Evolutionary conservation across 768 basidiomycete genomes (phyloP).

Genomic region (Sporobolomyces roseus): DNA sequence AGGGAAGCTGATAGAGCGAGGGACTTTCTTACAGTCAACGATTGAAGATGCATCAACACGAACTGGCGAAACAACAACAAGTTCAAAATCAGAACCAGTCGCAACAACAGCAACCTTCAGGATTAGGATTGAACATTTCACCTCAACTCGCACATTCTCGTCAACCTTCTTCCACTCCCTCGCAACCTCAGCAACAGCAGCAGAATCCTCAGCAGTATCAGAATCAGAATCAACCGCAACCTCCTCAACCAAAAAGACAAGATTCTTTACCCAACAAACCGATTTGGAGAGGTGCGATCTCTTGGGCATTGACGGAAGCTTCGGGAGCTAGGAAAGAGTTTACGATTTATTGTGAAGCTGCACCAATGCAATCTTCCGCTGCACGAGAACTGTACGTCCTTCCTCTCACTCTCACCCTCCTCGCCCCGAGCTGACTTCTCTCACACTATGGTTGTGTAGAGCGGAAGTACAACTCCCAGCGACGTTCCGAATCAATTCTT

Average conservation of each 20-base stretch:
- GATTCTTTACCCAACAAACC: constrained; percentile 6
- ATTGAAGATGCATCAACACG: constrained; percentile 15
- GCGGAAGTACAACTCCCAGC: constrained; percentile 28
- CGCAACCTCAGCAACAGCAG: background rate
- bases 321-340: constrained; percentile 16
- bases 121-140: constrained; percentile 29
- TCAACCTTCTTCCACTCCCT: background rate
- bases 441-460: background rate
- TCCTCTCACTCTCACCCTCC: background rate
- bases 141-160: constrained; percentile 14
- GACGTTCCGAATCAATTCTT: constrained; percentile 17
- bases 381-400: constrained; percentile 25
- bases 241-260: background rate
- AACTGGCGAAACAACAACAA: constrained; percentile 21
- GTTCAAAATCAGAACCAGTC: background rate
- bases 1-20: background rate
- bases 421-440: background rate
- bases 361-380: constrained; percentile 32
- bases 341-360: constrained; percentile 29
- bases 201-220: background rate
- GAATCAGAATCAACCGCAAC: constrained; percentile 1
- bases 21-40: constrained; percentile 1
- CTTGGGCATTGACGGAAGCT: constrained; percentile 18
- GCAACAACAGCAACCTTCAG: constrained; percentile 5
- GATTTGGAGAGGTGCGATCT: constrained; percentile 35